phyloP scores from a whole-genome alignment of 2,329 filamentous ascomycete genomes.

The Colletotrichum chlorophyti region DNA sequence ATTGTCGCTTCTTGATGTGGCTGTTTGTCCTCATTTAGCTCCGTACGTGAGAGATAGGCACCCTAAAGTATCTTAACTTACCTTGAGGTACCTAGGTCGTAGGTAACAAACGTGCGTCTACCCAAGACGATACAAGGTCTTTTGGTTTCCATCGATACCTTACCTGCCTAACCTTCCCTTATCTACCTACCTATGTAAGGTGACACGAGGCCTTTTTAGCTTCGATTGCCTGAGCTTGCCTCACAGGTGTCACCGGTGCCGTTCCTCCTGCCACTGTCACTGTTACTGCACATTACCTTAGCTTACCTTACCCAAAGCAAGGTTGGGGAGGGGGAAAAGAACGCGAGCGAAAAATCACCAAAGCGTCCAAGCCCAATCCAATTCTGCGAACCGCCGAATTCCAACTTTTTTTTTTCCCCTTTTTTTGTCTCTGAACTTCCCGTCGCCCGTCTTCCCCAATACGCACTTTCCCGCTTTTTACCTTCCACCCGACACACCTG shows the following conservation, averaged over 20 bases:
- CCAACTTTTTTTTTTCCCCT: neutral
- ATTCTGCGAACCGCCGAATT: constrained; percentile 17
- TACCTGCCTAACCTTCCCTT: no score
- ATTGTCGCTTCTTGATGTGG: neutral
- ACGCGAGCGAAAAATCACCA: constrained; percentile 23
- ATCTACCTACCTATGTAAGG: no score
- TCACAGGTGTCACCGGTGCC: neutral
- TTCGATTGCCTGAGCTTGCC: neutral
- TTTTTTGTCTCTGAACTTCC: constrained; percentile 21
- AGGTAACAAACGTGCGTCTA: no score
- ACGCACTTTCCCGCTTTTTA: constrained; percentile 3
- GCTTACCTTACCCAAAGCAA: neutral
- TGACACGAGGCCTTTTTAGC: no score
- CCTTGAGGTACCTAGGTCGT: no score
- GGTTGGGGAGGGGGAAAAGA: constrained; percentile 20
- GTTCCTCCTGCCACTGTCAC: neutral
- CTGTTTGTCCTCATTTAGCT: no score
- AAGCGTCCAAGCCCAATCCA: constrained; percentile 18
- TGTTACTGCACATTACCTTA: neutral
- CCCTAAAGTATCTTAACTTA: no score
- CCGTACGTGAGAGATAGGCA: no score
- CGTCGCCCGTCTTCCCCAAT: neutral
- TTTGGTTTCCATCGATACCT: no score
- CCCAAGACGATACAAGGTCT: no score
- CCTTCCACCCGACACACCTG: no score